These are phyloP conservation scores for Simmondsia chinensis DNA, from an alignment of 148 eudicot species.

Conservation along the genomic window DNA sequence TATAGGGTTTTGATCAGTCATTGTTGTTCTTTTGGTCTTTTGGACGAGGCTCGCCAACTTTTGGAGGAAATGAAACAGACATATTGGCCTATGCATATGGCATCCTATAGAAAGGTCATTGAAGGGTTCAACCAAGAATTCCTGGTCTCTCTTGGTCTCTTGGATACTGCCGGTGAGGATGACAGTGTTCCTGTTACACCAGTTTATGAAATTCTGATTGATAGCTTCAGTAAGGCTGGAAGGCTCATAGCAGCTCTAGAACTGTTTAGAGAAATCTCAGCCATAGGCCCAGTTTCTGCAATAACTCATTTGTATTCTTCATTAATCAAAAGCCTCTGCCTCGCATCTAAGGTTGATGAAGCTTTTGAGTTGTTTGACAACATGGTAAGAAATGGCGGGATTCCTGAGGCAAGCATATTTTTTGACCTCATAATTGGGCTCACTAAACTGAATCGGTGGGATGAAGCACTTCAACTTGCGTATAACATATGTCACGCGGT, in stretches of 20 bases:
- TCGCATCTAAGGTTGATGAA: constrained; percentile 55
- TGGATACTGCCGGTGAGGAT: constrained; percentile 42
- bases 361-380: constrained; percentile 66
- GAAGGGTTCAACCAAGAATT: constrained; percentile 83
- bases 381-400: constrained; percentile 48
- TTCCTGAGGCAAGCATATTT: constrained; percentile 42
- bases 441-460: constrained; percentile 59
- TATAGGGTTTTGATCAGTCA: constrained; percentile 72
- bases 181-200: constrained; percentile 50
- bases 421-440: constrained; percentile 61
- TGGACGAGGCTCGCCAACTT: constrained; percentile 71
- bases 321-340: constrained; percentile 62
- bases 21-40: constrained; percentile 54
- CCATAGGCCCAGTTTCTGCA: constrained; percentile 20
- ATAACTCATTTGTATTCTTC: constrained; percentile 39
- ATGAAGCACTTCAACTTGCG: constrained; percentile 71
- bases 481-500: constrained; percentile 63
- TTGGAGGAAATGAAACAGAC: constrained; percentile 94
- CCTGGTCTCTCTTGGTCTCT: constrained; percentile 42
- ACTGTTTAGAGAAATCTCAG: constrained; percentile 54
- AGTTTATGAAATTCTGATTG: constrained; percentile 58
- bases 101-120: constrained; percentile 70
- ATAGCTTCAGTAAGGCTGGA: constrained; percentile 75
- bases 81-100: constrained; percentile 73
- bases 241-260: constrained; percentile 59